Percentiles rank a stretch among this genome's conserved stretches.
phyloP scores from a whole-genome alignment of 148 eudicot species.

The Silene uniflora region DNA sequence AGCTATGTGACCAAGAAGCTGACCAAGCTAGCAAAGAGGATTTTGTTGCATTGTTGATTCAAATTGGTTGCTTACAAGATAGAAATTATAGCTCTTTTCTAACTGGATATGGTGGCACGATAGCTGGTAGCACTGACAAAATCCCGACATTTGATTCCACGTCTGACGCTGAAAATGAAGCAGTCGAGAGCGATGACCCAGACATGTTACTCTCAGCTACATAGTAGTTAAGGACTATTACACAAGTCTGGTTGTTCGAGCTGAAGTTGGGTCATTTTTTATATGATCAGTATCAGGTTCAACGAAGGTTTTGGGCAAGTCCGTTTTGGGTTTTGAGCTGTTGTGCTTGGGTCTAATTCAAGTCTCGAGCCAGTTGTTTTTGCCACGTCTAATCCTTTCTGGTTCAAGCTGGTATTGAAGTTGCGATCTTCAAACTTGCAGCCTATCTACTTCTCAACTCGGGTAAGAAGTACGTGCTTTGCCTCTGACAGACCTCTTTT shows the following conservation, averaged over 20 bases:
- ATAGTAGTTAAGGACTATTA: too few species aligned
- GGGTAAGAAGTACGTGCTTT: background rate
- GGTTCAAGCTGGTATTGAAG: background rate
- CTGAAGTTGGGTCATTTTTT: background rate
- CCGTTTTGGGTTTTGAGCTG: too few species aligned
- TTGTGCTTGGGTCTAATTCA: background rate
- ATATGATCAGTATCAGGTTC: too few species aligned
- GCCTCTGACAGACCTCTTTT: background rate
- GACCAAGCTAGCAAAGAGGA: slow-evolving; percentile 48
- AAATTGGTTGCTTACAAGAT: slow-evolving; percentile 55
- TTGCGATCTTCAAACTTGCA: background rate
- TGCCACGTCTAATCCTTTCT: background rate
- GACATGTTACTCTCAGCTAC: slow-evolving; percentile 29
- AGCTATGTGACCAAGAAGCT: slow-evolving; percentile 47
- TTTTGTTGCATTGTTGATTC: slow-evolving; percentile 46
- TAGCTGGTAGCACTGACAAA: slow-evolving; percentile 13
- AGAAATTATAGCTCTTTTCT: slow-evolving; percentile 39
- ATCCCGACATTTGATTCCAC: background rate
- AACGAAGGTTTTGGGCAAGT: too few species aligned
- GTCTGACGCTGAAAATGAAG: slow-evolving; percentile 28
- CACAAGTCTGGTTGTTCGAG: background rate
- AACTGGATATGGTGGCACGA: slow-evolving; percentile 1
- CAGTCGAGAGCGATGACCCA: slow-evolving; percentile 33
- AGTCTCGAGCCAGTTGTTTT: background rate
- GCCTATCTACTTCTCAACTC: background rate